Conservation (phyloP, 371 early-diverging fungal genomes). For the Funneliformis caledonium region DNA sequence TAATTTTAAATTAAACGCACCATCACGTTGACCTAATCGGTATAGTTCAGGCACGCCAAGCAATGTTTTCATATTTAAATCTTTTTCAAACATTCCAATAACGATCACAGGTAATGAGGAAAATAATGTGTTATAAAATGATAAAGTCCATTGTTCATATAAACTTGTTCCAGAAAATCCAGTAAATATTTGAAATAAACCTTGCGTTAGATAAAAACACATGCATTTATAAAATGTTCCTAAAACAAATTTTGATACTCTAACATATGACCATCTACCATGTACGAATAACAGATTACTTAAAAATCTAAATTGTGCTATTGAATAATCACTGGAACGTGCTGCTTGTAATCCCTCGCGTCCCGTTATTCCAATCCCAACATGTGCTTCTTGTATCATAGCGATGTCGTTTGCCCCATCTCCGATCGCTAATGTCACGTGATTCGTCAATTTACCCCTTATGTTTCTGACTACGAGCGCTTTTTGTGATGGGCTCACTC, state of each 20-base stretch:
- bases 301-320: slow-evolving; percentile 81
- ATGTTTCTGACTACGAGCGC: slow-evolving; percentile 80
- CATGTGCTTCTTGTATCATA: slow-evolving; percentile 91
- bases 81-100: slow-evolving; percentile 85
- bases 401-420: slow-evolving; percentile 97
- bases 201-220: slow-evolving; percentile 70
- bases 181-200: slow-evolving; percentile 69
- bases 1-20: slow-evolving; percentile 62
- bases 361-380: slow-evolving; percentile 88
- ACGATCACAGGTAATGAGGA: slow-evolving; percentile 80
- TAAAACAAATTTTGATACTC: slow-evolving; percentile 72
- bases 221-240: slow-evolving; percentile 87
- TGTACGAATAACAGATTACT: slow-evolving; percentile 76
- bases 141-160: slow-evolving; percentile 78
- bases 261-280: slow-evolving; percentile 80
- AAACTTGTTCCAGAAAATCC: slow-evolving; percentile 84
- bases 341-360: slow-evolving; percentile 87
- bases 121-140: slow-evolving; percentile 84
- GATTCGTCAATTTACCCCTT: slow-evolving; percentile 57
- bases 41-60: slow-evolving; percentile 78
- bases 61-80: slow-evolving; percentile 68
- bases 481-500: slow-evolving; percentile 95
- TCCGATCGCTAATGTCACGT: slow-evolving; percentile 87
- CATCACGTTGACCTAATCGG: slow-evolving; percentile 60
- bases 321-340: slow-evolving; percentile 81